A percentile compares a stretch with the other conserved stretches of the same genome.
Conservation (phyloP, 169 alveolate genomes). For the Plasmodium gonderi region DNA sequence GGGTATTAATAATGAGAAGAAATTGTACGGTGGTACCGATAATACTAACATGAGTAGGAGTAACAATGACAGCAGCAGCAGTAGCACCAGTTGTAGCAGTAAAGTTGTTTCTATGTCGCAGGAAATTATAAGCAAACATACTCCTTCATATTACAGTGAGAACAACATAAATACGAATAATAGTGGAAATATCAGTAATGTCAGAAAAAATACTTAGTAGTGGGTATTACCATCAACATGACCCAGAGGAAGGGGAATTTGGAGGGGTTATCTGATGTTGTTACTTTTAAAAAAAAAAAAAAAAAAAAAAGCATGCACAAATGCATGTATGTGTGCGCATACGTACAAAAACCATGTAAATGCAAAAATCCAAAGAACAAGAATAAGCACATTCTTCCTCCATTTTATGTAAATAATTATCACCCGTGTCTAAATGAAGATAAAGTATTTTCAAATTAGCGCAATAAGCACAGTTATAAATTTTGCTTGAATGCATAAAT, state of each 20-base stretch:
- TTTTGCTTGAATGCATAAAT: too few relatives aligned
- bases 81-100: conserved; percentile 6
- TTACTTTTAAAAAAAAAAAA: background rate
- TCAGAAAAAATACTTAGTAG: background rate
- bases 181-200: background rate
- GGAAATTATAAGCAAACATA: background rate
- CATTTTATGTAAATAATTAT: background rate
- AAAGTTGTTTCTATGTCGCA: background rate
- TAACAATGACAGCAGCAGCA: background rate
- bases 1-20: background rate
- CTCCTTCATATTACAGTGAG: background rate
- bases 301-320: background rate
- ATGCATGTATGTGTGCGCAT: too few relatives aligned
- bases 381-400: background rate
- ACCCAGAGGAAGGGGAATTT: too few relatives aligned
- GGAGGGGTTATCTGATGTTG: background rate
- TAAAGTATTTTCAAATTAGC: background rate
- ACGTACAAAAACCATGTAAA: too few relatives aligned
- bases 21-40: background rate
- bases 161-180: background rate
- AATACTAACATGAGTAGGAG: conserved; percentile 1
- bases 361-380: background rate
- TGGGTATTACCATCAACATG: too few relatives aligned
- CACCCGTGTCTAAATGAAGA: background rate
- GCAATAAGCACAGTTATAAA: background rate